phyloP scores from a whole-genome alignment of 2,329 filamentous ascomycete species.

The Onygenales sp. region DNA sequence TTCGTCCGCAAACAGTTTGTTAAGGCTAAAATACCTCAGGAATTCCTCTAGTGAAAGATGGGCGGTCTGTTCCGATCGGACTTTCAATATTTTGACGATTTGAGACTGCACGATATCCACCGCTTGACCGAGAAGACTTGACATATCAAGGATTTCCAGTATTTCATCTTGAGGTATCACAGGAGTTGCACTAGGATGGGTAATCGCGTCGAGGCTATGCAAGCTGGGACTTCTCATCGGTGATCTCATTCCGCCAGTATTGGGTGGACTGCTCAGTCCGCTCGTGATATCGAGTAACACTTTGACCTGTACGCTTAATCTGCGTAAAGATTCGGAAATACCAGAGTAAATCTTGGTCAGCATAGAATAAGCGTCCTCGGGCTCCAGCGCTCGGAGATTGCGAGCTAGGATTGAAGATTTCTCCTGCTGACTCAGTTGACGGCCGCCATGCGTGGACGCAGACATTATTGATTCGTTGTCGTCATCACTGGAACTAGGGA shows the following conservation, averaged over 20 bases:
- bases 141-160: conserved; percentile 55
- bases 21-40: conserved; percentile 53
- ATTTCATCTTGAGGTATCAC: conserved; percentile 47
- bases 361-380: conserved; percentile 75
- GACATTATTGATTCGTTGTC: conserved; percentile 87
- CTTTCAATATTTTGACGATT: conserved; percentile 54
- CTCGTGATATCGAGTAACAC: conserved; percentile 91
- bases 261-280: conserved; percentile 10
- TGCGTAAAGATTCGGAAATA: conserved; percentile 75
- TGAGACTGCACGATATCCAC: conserved; percentile 58
- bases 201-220: conserved; percentile 35
- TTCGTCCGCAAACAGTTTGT: conserved; percentile 56
- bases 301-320: conserved; percentile 85
- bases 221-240: conserved; percentile 35
- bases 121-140: conserved; percentile 55
- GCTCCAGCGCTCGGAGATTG: conserved; percentile 74
- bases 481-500: conserved; percentile 90
- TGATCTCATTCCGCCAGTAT: conserved; percentile 23
- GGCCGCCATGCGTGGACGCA: conserved; percentile 64
- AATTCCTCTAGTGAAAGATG: conserved; percentile 48
- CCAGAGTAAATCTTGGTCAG: conserved; percentile 75
- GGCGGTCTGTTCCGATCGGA: conserved; percentile 51
- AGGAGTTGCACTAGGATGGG: conserved; percentile 19
- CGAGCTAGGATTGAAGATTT: conserved; percentile 81
- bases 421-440: conserved; percentile 67